A percentile compares a stretch with the other conserved stretches of the same genome.
Evolutionary conservation across 345 rosid genomes (phyloP).

Genomic region (Fremontodendron californicum): DNA sequence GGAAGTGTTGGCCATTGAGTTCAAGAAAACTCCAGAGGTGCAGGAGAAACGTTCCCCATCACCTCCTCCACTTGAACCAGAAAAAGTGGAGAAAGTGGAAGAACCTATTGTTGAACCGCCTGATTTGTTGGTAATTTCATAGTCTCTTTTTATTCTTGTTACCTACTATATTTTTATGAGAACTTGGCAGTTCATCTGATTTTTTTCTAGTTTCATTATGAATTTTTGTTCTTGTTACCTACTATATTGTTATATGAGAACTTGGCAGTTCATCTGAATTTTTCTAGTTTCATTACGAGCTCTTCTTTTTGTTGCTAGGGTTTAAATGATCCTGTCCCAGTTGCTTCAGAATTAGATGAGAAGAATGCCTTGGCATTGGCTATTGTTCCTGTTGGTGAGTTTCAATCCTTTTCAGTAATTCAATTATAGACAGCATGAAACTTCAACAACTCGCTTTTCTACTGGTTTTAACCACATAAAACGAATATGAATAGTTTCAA

Average conservation of each 20-base stretch:
- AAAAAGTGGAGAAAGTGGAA: slow-evolving; percentile 44
- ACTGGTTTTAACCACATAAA: background rate
- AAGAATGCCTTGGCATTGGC: slow-evolving; percentile 95
- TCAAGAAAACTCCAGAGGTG: slow-evolving; percentile 47
- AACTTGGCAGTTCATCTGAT: background rate
- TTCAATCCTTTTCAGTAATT: background rate
- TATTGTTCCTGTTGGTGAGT: slow-evolving; percentile 80
- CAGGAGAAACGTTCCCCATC: slow-evolving; percentile 49
- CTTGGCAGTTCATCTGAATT: background rate
- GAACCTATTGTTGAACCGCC: slow-evolving; percentile 55
- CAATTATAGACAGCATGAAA: background rate
- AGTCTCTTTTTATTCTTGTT: background rate
- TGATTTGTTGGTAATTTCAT: slow-evolving; percentile 65
- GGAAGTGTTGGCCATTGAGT: slow-evolving; percentile 79
- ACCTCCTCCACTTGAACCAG: slow-evolving; percentile 60
- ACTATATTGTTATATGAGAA: background rate
- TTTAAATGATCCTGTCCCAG: slow-evolving; percentile 71
- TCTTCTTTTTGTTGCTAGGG: slow-evolving; percentile 37
- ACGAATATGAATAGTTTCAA: background rate
- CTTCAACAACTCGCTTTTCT: background rate
- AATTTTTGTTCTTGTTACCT: background rate
- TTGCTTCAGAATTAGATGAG: slow-evolving; percentile 69
- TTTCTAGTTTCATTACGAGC: background rate
- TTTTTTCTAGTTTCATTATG: background rate
- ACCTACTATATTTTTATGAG: background rate